A percentile compares a stretch with the other conserved stretches of the same genome.
Conservation (phyloP, 2,329 filamentous ascomycete species). For the Colletotrichum sp. region DNA sequence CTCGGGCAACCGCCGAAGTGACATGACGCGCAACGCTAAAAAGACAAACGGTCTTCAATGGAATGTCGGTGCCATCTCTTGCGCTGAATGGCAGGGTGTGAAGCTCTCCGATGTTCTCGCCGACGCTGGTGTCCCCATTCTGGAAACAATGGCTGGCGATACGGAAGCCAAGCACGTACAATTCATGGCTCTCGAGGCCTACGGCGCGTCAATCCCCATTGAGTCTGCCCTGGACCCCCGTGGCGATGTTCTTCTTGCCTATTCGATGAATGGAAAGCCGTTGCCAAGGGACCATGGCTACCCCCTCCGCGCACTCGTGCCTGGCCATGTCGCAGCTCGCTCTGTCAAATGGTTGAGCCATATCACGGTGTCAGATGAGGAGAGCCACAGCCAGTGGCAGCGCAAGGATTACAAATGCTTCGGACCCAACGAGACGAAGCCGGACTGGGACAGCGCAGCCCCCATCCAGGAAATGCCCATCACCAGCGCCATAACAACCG, state of each 20-base stretch:
- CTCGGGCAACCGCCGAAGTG: conserved; percentile 63
- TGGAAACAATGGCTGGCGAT: conserved; percentile 38
- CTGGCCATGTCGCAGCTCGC: conserved; percentile 70
- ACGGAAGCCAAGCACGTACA: conserved; percentile 56
- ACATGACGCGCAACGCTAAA: conserved; percentile 58
- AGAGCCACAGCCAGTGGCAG: conserved; percentile 71
- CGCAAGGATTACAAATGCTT: conserved; percentile 73
- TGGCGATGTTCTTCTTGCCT: conserved; percentile 70
- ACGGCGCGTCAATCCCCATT: conserved; percentile 66
- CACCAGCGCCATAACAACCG: conserved; percentile 67
- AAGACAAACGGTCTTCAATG: conserved; percentile 64
- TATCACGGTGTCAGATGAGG: conserved; percentile 69
- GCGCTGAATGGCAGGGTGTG: conserved; percentile 64
- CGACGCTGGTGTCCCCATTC: conserved; percentile 57
- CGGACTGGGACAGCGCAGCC: conserved; percentile 67
- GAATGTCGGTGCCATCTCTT: conserved; percentile 65
- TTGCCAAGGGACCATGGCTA: conserved; percentile 71
- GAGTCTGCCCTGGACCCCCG: conserved; percentile 62
- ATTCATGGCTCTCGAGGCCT: conserved; percentile 64
- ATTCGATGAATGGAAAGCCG: conserved; percentile 69
- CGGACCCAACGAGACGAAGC: conserved; percentile 64
- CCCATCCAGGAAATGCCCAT: conserved; percentile 74
- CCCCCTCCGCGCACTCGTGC: conserved; percentile 66
- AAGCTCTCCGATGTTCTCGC: conserved; percentile 59
- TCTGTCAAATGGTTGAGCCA: conserved; percentile 74